Evolutionary conservation across 192 early-diverging fungal genomes (phyloP), one percentile per base, ranked within the genome.

Genomic region (Helicostylum pulchrum): DNA sequence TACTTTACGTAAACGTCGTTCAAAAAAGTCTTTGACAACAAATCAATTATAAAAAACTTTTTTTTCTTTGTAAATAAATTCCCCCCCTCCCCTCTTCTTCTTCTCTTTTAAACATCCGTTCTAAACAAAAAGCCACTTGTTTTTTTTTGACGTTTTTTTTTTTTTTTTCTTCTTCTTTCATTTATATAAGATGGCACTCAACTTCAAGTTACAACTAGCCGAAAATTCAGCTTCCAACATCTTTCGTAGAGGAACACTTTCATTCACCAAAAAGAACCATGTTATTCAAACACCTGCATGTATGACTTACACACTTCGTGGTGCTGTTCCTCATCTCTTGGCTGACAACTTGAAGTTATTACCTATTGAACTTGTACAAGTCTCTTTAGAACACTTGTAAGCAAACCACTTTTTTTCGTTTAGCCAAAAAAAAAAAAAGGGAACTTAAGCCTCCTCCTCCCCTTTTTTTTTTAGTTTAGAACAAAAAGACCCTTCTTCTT

Each of bases 241-340:
- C 8, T 15, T 57, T 23, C 62, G 72, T 21, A 56, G 72, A 52
- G 74, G 69, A n/a, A 65, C 62, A 5, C 42, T 76, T 1, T 60
- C 59, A 11, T 71, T 76, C 12, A 48, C 45, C 7, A 65, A 68
- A 20, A 70, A 62, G 45, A 55, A 53, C 14, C 57, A 59, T 8
- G 65, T 34, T 30, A 54, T 76, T 0, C 62, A 58, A 19, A 85
- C 83, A n/a, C 83, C 83, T 34, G 80, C 78, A 39, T 83, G 75
- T 64, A 55, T 85, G 23, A 68, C 77, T 43, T 81, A 80, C 54
- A 82, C 79, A 2, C 56, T 59, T 57, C 76, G 78, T 20, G 83
- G 83, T 15, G 72, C 79, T 7, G 81, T 85, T 7, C 81, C 77
- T 23, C 83, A 85, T 63, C 66, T 85, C 55, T 78, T 82, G 7